Base-by-base conservation (phyloP, 768 basidiomycete species). In the Macrolepiota fuliginosa region DNA sequence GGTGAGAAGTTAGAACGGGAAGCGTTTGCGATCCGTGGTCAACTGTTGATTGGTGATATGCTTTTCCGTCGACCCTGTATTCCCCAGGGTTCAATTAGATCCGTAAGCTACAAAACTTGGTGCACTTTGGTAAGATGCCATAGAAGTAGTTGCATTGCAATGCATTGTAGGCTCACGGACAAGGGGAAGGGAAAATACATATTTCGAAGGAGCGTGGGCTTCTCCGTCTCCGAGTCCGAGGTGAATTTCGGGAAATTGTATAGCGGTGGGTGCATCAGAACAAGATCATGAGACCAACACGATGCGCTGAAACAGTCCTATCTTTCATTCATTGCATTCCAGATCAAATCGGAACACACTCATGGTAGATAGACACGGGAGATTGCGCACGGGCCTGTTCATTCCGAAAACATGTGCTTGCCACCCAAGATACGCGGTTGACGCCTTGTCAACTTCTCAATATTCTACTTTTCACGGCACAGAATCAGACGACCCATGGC, bases 61-160 rank as follows among this genome's bases (percentile, higher is more conserved):
- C 50, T 52, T 53, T 51, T 52, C 58, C 50, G 50, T 42, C 37
- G 39, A 59, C 58, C 57, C 57, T 58, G 57, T 13, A 27, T 22
- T 9, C 36, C 13, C 13, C 58, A 59, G 58, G 58, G 58, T 25
- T 39, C 37, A 10, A 32, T 40, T 29, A 56, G 58, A 59, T 59
- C 40, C 27, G 50, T 10, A 19, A 25, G 12, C 11, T 15, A 25
- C n/a, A n/a, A 40, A 40, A 11, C n/a, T 6, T 19, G 12, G 11
- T 49, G 22, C 12, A 24, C 22, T 25, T 25, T 49, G 47, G 25
- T 13, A 13, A 27, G 13, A 10, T 24, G 11, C 47, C n/a, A 45
- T 10, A 15, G n/a, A n/a, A 19, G 42, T 32, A 7, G 42, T 49
- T 19, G 25, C 1, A 27, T 24, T 49, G 12, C 22, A 27, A 25